Evolutionary conservation across 75 land plant species (phyloP).

Genomic region (Pinus albicaulis): DNA sequence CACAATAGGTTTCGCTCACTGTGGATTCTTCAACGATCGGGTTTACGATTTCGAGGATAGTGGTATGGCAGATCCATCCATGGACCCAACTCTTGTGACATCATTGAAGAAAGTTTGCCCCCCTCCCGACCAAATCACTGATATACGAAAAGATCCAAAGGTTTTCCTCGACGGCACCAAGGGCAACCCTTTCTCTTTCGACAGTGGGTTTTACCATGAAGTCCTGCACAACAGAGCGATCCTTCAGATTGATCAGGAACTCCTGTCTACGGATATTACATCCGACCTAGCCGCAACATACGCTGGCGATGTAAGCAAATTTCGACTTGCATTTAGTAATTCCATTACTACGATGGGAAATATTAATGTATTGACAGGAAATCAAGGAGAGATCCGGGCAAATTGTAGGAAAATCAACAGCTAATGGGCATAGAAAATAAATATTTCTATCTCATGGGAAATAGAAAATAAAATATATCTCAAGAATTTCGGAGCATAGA

Average conservation of each 20-base stretch:
- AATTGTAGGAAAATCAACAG: slow-evolving; percentile 36
- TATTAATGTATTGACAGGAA: slow-evolving; percentile 39
- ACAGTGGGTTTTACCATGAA: slow-evolving; percentile 44
- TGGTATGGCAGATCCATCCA: no score
- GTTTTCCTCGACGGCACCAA: not conserved
- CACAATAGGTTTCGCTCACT: slow-evolving; percentile 15
- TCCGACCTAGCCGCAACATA: slow-evolving; percentile 26
- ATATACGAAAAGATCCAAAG: no score
- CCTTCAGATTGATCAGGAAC: slow-evolving; percentile 11
- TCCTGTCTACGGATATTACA: slow-evolving; percentile 30
- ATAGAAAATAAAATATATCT: no score
- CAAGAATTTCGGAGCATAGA: no score
- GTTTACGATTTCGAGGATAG: slow-evolving; percentile 45
- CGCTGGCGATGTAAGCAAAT: slow-evolving; percentile 20
- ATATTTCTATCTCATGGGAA: no score
- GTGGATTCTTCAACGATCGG: slow-evolving; percentile 49
- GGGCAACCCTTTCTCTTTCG: slow-evolving; percentile 41
- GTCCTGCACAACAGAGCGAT: slow-evolving; percentile 39
- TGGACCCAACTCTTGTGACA: no score
- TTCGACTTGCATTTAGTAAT: slow-evolving; percentile 25
- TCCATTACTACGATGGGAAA: slow-evolving; percentile 61
- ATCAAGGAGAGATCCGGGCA: slow-evolving; percentile 48
- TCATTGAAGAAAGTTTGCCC: slow-evolving; percentile 41
- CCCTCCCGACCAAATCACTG: not conserved
- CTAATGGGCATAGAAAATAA: no score